Conservation (phyloP, 2,329 filamentous ascomycete genomes). For the Dothistroma septosporum region DNA sequence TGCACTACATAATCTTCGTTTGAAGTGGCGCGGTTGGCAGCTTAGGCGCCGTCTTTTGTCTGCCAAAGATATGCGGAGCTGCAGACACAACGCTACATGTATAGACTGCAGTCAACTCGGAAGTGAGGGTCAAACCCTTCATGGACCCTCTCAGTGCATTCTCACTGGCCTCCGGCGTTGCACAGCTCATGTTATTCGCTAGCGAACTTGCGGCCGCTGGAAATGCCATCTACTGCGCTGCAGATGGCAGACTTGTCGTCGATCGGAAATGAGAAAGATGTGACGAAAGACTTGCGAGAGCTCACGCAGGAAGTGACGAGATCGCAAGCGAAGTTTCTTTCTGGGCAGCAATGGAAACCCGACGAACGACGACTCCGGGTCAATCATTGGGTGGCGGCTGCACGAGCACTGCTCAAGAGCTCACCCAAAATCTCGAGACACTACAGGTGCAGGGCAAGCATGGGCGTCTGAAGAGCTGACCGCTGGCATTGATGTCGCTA, state of each 20-base stretch:
- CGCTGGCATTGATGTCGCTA: background rate
- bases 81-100: too few species aligned
- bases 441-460: background rate
- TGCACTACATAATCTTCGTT: background rate
- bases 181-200: background rate
- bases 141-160: background rate
- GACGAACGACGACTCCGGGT: background rate
- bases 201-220: background rate
- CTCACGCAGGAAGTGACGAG: background rate
- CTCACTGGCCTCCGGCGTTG: background rate
- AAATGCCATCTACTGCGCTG: background rate
- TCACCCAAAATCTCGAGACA: background rate
- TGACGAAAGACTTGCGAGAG: background rate
- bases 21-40: too few species aligned
- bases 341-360: background rate
- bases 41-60: too few species aligned
- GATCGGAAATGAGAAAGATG: background rate
- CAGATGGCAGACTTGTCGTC: background rate
- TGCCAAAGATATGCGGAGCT: background rate
- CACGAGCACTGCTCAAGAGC: background rate
- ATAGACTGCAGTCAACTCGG: too few species aligned
- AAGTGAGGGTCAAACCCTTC: background rate
- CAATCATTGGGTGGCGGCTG: background rate
- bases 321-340: background rate
- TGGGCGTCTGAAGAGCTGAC: background rate